These are phyloP conservation scores for Vitis rotundifolia DNA, from an alignment of 164 flowering plant species.

Conservation along the genomic window DNA sequence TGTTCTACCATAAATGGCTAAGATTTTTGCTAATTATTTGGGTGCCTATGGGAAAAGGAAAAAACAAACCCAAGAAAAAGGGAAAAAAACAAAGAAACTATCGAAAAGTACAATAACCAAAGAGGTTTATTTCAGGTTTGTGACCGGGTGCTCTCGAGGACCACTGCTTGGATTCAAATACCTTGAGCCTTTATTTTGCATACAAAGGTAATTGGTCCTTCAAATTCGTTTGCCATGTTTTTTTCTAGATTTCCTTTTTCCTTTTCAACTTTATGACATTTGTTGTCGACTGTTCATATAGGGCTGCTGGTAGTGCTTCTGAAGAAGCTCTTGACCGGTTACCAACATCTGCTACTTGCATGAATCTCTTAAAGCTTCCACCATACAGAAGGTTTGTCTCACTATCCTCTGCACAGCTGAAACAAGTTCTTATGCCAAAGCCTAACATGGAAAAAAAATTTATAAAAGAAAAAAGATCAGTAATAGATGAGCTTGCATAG, in stretches of 20 bases:
- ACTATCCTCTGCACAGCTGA: not conserved
- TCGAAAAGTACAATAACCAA: slow-evolving; percentile 1
- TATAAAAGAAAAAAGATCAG: not conserved
- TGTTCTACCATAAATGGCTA: not conserved
- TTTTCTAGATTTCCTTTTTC: not conserved
- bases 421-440: not conserved
- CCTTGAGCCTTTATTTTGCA: slow-evolving; percentile 89
- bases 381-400: slow-evolving; percentile 80
- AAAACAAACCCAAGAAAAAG: no score
- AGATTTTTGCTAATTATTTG: no score
- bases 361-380: slow-evolving; percentile 99
- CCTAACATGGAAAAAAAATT: not conserved
- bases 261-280: not conserved
- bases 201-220: slow-evolving; percentile 62
- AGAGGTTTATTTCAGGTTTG: slow-evolving; percentile 63
- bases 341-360: slow-evolving; percentile 98
- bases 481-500: not conserved
- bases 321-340: slow-evolving; percentile 85
- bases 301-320: slow-evolving; percentile 84
- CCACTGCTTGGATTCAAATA: slow-evolving; percentile 90
- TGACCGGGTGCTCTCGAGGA: slow-evolving; percentile 98
- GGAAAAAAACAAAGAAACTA: not conserved
- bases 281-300: slow-evolving; percentile 20
- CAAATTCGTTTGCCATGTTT: not conserved
- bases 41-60: no score